Base-by-base conservation (phyloP, 257 asterid species). In the Solanum paucissectum region DNA sequence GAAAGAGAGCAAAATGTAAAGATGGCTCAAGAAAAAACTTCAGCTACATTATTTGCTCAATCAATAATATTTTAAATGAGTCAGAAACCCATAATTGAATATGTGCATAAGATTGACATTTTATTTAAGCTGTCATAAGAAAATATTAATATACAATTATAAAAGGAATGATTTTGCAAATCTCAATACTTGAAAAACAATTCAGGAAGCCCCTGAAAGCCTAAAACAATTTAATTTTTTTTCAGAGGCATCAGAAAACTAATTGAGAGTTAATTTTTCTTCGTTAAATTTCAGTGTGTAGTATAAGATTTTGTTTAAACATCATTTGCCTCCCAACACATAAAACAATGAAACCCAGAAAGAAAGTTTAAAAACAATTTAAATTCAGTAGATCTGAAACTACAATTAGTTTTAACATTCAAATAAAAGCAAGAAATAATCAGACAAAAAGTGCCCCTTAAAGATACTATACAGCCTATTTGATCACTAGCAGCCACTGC, bases 271-370 rank as follows among this genome's bases (percentile, higher is more conserved):
- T 88, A 18, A 66, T 44, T 66, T 71, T 12, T 88, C 90, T 72
- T 82, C 92, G 88, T 44, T n/a, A 12, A 60, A 33, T 42, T 87
- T 90, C 92, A 79, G 92, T 32, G 88, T 74, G 62, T 66, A 86
- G 88, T 18, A 87, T 85, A 82, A 87, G 82, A 74, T 79, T 79
- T 79, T 14, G 16, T 5, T n/a, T 52, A 68, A 37, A 44, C 89
- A 86, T 88, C 92, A 87, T 55, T n/a, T 88, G 86, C 92, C 83
- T 36, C 49, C 84, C 25, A n/a, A 11, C 3, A n/a, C 33, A 42
- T 42, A 44, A 44, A 44, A 44, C 52, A 44, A 44, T 44, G 52
- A 44, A 44, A 85, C 2, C 9, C 40, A 20, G 29, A 52, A 68
- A 64, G 34, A 73, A 38, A 1, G 33, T 40, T 13, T n/a, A 4